phyloP scores from a whole-genome alignment of 2,329 filamentous ascomycete genomes.

The Phialophora verrucosa region DNA sequence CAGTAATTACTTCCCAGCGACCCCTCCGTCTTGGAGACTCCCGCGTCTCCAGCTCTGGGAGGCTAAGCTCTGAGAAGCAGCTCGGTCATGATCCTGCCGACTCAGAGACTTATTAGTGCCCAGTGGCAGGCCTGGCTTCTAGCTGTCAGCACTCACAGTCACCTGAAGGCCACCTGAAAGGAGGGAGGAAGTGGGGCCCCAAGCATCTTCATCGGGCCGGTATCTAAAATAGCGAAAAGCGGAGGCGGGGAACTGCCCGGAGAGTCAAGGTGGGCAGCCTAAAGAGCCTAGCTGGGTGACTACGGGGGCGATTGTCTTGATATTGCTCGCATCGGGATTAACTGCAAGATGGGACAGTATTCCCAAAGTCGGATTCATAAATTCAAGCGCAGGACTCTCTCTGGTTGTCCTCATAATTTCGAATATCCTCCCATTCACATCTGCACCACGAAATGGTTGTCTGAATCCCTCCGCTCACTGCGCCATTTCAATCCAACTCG shows the following conservation, averaged over 20 bases:
- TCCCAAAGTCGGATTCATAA: neutral
- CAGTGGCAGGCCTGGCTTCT: neutral
- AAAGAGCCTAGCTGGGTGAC: neutral
- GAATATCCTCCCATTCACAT: neutral
- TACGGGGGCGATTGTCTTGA: neutral
- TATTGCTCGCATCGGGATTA: neutral
- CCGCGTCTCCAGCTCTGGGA: neutral
- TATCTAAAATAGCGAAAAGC: slow-evolving; percentile 8
- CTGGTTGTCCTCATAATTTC: neutral
- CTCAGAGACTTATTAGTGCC: neutral
- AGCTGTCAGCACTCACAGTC: neutral
- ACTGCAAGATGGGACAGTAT: neutral
- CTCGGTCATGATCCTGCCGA: neutral
- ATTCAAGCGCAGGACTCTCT: neutral
- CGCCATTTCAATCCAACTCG: slow-evolving; percentile 24
- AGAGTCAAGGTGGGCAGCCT: neutral
- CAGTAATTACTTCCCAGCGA: too few species aligned
- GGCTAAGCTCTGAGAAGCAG: neutral
- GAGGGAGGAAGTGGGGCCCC: neutral
- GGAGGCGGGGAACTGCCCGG: neutral
- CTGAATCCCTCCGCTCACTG: neutral
- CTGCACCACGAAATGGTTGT: neutral
- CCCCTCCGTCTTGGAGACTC: neutral
- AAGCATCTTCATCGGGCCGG: neutral
- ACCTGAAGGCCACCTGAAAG: neutral